Conservation (phyloP, 2,329 filamentous ascomycete species). For the Aspergillus pseudoterreus region DNA sequence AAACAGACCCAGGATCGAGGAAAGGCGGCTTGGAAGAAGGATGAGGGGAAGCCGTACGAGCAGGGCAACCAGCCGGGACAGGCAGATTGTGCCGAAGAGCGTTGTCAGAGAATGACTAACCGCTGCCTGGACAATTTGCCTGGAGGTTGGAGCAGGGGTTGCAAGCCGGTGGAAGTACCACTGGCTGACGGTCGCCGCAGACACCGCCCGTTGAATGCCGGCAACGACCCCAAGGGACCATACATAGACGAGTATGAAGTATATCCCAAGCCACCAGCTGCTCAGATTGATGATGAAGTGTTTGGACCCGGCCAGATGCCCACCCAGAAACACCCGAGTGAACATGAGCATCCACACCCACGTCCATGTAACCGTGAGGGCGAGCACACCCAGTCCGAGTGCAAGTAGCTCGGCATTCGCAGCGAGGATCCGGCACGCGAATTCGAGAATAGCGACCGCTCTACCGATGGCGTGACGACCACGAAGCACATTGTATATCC, state of each 20-base stretch:
- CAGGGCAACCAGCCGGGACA: conserved; percentile 78
- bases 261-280: conserved; percentile 92
- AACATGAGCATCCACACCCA: conserved; percentile 98
- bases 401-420: conserved; percentile 79
- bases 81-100: conserved; percentile 86
- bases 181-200: conserved; percentile 91
- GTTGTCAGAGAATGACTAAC: conserved; percentile 77
- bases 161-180: conserved; percentile 98
- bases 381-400: conserved; percentile 76
- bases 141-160: conserved; percentile 70
- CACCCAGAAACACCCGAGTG: conserved; percentile 89
- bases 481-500: conserved; percentile 79
- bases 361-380: conserved; percentile 77
- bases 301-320: conserved; percentile 62
- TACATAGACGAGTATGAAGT: conserved; percentile 89
- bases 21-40: conserved; percentile 71
- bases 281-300: conserved; percentile 80
- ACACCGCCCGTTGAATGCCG: conserved; percentile 84
- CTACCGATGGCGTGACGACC: conserved; percentile 76
- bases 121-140: conserved; percentile 78
- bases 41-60: conserved; percentile 81
- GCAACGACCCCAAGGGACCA: conserved; percentile 89
- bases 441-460: conserved; percentile 85
- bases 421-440: conserved; percentile 80
- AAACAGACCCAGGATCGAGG: conserved; percentile 66